phyloP scores from a whole-genome alignment of 1,284 basidiomycete genomes.

The Ganoderma meredithae region DNA sequence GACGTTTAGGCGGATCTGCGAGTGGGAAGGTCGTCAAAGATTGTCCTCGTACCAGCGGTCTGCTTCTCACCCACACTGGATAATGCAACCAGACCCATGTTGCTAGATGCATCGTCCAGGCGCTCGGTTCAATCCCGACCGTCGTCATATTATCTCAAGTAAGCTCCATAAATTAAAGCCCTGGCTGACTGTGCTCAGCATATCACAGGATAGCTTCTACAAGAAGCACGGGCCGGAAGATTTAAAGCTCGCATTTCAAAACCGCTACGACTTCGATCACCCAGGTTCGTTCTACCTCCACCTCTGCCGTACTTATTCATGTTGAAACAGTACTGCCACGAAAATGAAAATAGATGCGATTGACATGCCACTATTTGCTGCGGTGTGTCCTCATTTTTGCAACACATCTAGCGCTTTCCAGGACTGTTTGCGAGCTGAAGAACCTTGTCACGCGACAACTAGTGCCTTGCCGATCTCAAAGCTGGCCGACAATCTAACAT shows the following conservation, averaged over 20 bases:
- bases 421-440: not conserved
- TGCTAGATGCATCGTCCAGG: slow-evolving; percentile 85
- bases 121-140: slow-evolving; percentile 85
- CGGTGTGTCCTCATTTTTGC: slow-evolving; percentile 54
- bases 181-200: not conserved
- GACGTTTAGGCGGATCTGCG: slow-evolving; percentile 80
- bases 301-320: too few species aligned
- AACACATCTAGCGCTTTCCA: not conserved
- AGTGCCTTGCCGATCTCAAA: slow-evolving; percentile 90
- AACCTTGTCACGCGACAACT: slow-evolving; percentile 1
- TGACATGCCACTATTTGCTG: slow-evolving; percentile 87
- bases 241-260: slow-evolving; percentile 83
- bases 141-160: slow-evolving; percentile 91
- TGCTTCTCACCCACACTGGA: slow-evolving; percentile 21
- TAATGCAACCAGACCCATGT: slow-evolving; percentile 77
- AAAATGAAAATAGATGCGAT: slow-evolving; percentile 65
- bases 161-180: slow-evolving; percentile 17
- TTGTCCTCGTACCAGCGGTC: slow-evolving; percentile 12
- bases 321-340: not conserved
- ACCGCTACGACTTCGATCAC: slow-evolving; percentile 91
- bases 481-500: slow-evolving; percentile 84
- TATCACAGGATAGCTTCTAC: slow-evolving; percentile 90
- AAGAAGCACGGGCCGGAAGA: slow-evolving; percentile 83
- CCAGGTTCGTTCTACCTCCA: slow-evolving; percentile 50
- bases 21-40: slow-evolving; percentile 82